A percentile compares a stretch with the other conserved stretches of the same genome.
Conservation (phyloP, 2,329 filamentous ascomycete genomes). For the Aspergillus unguis region DNA sequence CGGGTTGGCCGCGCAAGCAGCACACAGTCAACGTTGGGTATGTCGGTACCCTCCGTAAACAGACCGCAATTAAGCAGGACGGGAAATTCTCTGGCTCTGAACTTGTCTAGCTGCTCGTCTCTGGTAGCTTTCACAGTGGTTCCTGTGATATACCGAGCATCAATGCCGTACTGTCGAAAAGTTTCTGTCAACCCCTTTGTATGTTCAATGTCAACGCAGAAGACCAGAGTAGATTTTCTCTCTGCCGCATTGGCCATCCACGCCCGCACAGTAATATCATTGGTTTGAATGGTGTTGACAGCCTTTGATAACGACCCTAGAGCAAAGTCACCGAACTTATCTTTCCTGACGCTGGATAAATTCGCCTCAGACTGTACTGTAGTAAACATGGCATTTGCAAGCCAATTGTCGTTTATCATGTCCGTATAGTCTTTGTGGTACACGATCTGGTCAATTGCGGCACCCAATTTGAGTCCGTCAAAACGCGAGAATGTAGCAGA, state of each 20-base stretch:
- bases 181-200: constrained; percentile 69
- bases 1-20: constrained; percentile 82
- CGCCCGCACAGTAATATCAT: constrained; percentile 77
- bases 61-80: constrained; percentile 93
- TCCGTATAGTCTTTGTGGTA: constrained; percentile 84
- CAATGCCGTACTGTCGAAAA: constrained; percentile 74
- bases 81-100: constrained; percentile 72
- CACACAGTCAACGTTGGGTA: constrained; percentile 94
- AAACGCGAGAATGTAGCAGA: constrained; percentile 78
- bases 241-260: constrained; percentile 75
- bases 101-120: constrained; percentile 67
- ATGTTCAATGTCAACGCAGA: constrained; percentile 88
- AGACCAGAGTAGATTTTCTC: constrained; percentile 83
- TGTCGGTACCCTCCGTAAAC: constrained; percentile 96
- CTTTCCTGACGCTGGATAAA: constrained; percentile 65
- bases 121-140: constrained; percentile 70
- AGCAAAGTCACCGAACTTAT: constrained; percentile 73
- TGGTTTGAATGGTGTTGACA: constrained; percentile 78
- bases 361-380: constrained; percentile 83
- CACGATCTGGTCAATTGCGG: constrained; percentile 90
- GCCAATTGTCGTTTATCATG: constrained; percentile 86
- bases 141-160: constrained; percentile 83
- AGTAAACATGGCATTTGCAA: constrained; percentile 88
- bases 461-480: constrained; percentile 76
- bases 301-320: constrained; percentile 70